Evolutionary conservation across 2,329 filamentous ascomycete genomes (phyloP).

Genomic region (Colletotrichum higginsianum): DNA sequence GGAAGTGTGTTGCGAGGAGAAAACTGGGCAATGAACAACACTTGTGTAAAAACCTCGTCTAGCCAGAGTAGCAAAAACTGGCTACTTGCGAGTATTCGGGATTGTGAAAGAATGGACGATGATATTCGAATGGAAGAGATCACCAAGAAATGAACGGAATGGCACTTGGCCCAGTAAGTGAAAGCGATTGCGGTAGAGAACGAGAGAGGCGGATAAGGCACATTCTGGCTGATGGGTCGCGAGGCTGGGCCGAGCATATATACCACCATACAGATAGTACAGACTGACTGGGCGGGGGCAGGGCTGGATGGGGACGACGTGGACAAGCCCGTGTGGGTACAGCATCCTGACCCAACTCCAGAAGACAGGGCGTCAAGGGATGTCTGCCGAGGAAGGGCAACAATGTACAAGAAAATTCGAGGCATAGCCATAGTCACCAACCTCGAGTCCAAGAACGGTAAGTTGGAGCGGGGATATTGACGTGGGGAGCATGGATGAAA

Average conservation of each 20-base stretch:
- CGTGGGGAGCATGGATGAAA: slow-evolving; percentile 36
- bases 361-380: slow-evolving; percentile 23
- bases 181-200: slow-evolving; percentile 16
- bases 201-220: slow-evolving; percentile 11
- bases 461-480: slow-evolving; percentile 20
- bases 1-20: not conserved
- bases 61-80: not conserved
- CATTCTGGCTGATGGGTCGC: not conserved
- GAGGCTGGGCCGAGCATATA: slow-evolving; percentile 25
- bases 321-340: not conserved
- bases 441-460: slow-evolving; percentile 9
- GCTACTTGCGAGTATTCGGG: not conserved
- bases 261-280: slow-evolving; percentile 9
- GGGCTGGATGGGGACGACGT: not conserved
- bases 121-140: slow-evolving; percentile 9
- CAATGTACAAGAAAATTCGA: slow-evolving; percentile 10
- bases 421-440: slow-evolving; percentile 22
- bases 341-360: not conserved
- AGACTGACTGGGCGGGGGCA: not conserved
- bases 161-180: slow-evolving; percentile 33
- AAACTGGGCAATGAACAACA: slow-evolving; percentile 1
- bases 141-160: slow-evolving; percentile 39
- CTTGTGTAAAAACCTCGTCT: slow-evolving; percentile 3
- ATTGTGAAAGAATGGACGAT: slow-evolving; percentile 25
- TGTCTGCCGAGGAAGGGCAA: not conserved